These are phyloP conservation scores for Chlorella sp. DNA, from an alignment of 139 green algal genomes.

Conservation along the genomic window DNA sequence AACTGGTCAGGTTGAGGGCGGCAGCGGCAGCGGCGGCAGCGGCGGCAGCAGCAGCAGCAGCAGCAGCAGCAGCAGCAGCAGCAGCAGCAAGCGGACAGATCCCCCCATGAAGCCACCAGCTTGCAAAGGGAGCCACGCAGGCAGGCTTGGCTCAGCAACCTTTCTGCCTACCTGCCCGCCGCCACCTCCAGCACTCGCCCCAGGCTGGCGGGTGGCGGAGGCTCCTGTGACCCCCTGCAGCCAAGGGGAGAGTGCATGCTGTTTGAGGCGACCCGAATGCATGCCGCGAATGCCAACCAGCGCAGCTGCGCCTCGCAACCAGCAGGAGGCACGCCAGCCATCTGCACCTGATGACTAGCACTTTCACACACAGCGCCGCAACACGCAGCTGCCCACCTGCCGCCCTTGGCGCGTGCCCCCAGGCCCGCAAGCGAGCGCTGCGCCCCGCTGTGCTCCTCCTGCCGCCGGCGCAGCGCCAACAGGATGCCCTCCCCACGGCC, in stretches of 20 bases:
- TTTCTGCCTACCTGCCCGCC: neutral
- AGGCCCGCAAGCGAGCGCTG: neutral
- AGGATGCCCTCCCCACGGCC: neutral
- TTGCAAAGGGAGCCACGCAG: no score
- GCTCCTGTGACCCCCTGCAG: neutral
- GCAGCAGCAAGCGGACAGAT: no score
- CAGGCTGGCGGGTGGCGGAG: neutral
- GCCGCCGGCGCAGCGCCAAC: neutral
- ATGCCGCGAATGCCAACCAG: neutral
- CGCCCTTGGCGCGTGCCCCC: neutral
- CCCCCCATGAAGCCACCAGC: no score
- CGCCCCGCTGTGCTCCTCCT: neutral
- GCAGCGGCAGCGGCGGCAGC: neutral
- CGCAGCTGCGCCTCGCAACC: neutral
- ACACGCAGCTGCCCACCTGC: neutral
- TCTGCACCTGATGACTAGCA: no score
- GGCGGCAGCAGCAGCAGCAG: neutral
- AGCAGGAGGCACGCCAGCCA: no score
- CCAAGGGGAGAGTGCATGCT: neutral
- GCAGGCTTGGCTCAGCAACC: no score
- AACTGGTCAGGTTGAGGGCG: neutral
- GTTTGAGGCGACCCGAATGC: neutral
- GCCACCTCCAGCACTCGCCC: conserved; percentile 1
- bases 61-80: neutral
- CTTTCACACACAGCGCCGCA: no score